Evolutionary conservation across 805 yeast genomes (phyloP).

Genomic region (Wickerhamomyces silvicola): DNA sequence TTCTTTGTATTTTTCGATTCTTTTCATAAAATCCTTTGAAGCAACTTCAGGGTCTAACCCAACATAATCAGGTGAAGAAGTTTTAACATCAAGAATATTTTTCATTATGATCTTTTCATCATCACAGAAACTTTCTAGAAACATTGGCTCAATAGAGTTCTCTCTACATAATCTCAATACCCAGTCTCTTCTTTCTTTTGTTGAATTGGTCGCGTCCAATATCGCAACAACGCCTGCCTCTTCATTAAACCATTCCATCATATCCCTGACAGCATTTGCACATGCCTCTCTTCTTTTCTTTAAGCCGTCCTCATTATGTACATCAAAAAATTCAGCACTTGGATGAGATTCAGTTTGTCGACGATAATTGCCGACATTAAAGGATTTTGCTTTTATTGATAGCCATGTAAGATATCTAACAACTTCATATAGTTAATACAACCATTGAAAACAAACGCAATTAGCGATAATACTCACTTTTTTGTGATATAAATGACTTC

Average conservation of each 20-base stretch:
- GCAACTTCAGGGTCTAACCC: conserved; percentile 62
- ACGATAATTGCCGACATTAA: conserved; percentile 85
- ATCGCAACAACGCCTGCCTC: conserved; percentile 87
- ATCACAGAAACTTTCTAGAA: conserved; percentile 87
- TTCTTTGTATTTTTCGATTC: conserved; percentile 69
- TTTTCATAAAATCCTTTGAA: conserved; percentile 58
- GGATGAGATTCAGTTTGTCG: conserved; percentile 58
- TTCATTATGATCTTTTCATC: conserved; percentile 71
- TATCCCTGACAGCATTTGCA: conserved; percentile 63
- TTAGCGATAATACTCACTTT: conserved; percentile 32
- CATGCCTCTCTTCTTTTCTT: conserved; percentile 64
- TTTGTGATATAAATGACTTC: conserved; percentile 89
- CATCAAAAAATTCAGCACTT: conserved; percentile 73
- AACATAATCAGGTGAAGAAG: conserved; percentile 37
- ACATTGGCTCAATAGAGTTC: conserved; percentile 78
- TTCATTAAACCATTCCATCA: conserved; percentile 79
- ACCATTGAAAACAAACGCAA: neutral
- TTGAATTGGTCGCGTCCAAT: conserved; percentile 88
- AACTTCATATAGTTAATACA: conserved; percentile 25
- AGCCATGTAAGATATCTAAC: conserved; percentile 92
- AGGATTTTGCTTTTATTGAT: conserved; percentile 77
- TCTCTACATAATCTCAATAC: conserved; percentile 56
- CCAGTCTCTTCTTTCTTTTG: conserved; percentile 60
- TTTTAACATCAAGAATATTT: conserved; percentile 80
- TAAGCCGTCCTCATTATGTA: conserved; percentile 57